A percentile compares a stretch with the other conserved stretches of the same genome.
Evolutionary conservation across 768 basidiomycete species (phyloP).

Genomic region (Mycena latifolia): DNA sequence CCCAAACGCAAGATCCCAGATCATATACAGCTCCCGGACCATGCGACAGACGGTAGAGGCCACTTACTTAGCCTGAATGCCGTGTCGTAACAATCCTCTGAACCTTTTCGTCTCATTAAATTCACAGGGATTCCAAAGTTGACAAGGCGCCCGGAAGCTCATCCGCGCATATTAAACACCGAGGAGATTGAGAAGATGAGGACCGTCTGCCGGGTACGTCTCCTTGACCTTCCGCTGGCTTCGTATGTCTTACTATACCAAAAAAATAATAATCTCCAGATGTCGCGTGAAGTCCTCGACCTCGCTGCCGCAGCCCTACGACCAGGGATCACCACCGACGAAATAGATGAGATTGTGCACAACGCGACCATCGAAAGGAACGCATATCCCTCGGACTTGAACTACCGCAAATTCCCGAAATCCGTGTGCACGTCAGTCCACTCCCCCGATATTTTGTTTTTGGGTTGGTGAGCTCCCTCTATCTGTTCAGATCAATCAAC

Average conservation of each 20-base stretch:
- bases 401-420: constrained; percentile 93
- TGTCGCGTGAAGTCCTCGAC: constrained; percentile 95
- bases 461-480: constrained; percentile 2
- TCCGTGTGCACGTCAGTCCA: constrained; percentile 92
- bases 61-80: not conserved
- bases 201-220: constrained; percentile 82
- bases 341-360: constrained; percentile 94
- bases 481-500: constrained; percentile 79
- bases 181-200: constrained; percentile 94
- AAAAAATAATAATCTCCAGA: constrained; percentile 58
- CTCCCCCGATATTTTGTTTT: not conserved
- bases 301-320: constrained; percentile 87
- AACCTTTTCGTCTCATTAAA: constrained; percentile 14
- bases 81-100: constrained; percentile 25
- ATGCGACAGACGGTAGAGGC: constrained; percentile 66
- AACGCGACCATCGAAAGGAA: constrained; percentile 90
- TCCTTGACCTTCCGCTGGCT: not conserved
- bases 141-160: constrained; percentile 72
- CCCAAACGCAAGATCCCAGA: constrained; percentile 80
- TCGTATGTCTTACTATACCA: not conserved
- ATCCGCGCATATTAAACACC: constrained; percentile 70
- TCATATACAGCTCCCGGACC: constrained; percentile 91
- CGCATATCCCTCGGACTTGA: constrained; percentile 94
- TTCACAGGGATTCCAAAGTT: constrained; percentile 67
- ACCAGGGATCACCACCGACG: constrained; percentile 97